phyloP scores from a whole-genome alignment of 2,329 filamentous ascomycete species.

The Aspergillus texensis region DNA sequence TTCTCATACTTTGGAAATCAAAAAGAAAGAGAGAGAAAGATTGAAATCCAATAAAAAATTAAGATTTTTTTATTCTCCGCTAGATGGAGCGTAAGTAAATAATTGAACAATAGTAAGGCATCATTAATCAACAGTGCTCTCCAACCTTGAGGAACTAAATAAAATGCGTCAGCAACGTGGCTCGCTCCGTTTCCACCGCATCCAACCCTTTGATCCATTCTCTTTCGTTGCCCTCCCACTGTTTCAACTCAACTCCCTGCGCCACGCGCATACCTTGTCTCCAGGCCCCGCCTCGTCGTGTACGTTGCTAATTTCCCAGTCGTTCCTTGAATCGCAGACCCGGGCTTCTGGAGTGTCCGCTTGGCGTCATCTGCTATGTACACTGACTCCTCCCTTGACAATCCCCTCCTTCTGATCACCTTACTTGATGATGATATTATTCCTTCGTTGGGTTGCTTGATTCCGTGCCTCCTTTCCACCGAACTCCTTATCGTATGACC shows the following conservation, averaged over 20 bases:
- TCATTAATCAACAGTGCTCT: constrained; percentile 9
- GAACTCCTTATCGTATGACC: constrained; percentile 13
- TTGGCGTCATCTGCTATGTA: constrained; percentile 14
- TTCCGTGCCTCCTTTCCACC: constrained; percentile 8
- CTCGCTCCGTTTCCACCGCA: constrained; percentile 12
- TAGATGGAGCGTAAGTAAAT: background rate
- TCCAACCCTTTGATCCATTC: constrained; percentile 10
- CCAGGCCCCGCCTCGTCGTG: background rate
- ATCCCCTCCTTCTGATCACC: constrained; percentile 7
- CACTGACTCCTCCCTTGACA: constrained; percentile 9
- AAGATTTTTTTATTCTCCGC: background rate
- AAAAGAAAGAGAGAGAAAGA: background rate
- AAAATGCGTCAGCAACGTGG: constrained; percentile 13
- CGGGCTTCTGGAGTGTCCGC: background rate
- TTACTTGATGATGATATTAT: background rate
- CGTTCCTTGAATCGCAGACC: constrained; percentile 10
- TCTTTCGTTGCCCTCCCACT: constrained; percentile 19
- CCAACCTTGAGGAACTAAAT: background rate
- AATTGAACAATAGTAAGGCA: background rate
- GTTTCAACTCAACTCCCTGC: constrained; percentile 9
- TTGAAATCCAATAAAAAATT: background rate
- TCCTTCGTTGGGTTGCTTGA: constrained; percentile 2
- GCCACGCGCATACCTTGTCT: constrained; percentile 11
- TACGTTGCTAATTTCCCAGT: background rate
- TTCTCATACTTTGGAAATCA: too few species aligned